These are phyloP conservation scores for Parietaria judaica DNA, from an alignment of 306 rosid species.

Conservation along the genomic window DNA sequence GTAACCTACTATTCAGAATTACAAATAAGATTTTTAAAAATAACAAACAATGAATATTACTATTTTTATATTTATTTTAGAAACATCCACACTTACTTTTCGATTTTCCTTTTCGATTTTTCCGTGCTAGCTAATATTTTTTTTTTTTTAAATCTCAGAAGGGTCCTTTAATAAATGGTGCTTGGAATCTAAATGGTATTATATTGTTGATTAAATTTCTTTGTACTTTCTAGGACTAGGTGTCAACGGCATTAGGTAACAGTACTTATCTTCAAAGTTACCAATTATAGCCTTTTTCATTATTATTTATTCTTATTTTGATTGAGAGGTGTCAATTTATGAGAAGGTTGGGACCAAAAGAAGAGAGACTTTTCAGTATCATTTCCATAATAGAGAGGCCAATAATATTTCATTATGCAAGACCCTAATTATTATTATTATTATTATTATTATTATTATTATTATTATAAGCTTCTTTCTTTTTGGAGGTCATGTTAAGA, in stretches of 20 bases:
- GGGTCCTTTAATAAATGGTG: neutral
- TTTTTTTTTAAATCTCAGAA: no score
- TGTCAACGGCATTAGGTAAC: constrained; percentile 19
- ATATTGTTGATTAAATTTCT: neutral
- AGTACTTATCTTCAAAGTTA: constrained; percentile 19
- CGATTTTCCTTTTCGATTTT: no score
- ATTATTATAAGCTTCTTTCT: neutral
- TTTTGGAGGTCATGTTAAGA: neutral
- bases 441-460: no score
- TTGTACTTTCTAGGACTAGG: constrained; percentile 18
- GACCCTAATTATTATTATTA: no score
- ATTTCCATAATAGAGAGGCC: neutral
- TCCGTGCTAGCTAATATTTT: no score
- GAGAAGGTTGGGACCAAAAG: constrained; percentile 11
- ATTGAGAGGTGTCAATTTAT: constrained; percentile 17
- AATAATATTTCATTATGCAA: neutral
- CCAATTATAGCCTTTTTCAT: constrained; percentile 9
- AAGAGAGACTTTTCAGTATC: neutral
- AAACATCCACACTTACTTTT: no score
- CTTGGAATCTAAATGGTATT: constrained; percentile 1
- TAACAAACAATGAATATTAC: no score
- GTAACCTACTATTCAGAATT: no score
- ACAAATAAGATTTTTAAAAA: no score
- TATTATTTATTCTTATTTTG: neutral
- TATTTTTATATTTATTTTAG: no score